Evolutionary conservation across 2,329 filamentous ascomycete species (phyloP), one percentile per base, ranked within the genome.

Genomic region (Davidsoniella eucalypti): DNA sequence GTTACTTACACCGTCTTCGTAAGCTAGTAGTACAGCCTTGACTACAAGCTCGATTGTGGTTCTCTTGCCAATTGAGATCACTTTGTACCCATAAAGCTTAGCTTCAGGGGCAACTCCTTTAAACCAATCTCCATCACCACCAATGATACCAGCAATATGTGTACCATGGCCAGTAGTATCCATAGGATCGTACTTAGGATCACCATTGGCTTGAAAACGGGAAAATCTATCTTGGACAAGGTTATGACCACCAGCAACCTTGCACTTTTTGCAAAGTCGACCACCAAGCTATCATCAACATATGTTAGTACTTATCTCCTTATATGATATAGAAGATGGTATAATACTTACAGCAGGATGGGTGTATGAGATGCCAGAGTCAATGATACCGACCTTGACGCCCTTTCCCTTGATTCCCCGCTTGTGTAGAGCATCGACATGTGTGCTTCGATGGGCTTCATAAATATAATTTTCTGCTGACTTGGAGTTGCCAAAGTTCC

Each of bases 231-330:
- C 18, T 21, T 4, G 2, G 4, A 21, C 18, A 41, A 66, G 58
- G 50, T 66, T 64, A 45, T 64, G 65, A 1, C 64, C 64, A 17
- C 64, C 64, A 8, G 57, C 57, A n/a, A 66, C 50, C 53, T 65
- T 66, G 48, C 62, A 66, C 10, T 60, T 60, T 17, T 58, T 58
- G 2, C 64, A 64, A 55, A 66, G 64, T 43, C 64, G 65, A 1
- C 63, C 63, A 17, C 64, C 64, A 17, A 66, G 62, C 64, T 65
- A 47, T 16, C 14, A 37, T 12, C 2, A 21, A 21, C 5, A 29
- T 29, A 29, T 29, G 26, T 29, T 29, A 29, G 26, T 10, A 29
- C 7, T 5, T 8, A 10, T 29, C 26, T 29, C 2, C 26, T 29
- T 29, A 5, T 21, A 21, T 21, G 26, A 29, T 10, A 29, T 8